Percentiles rank a stretch among this genome's conserved stretches.
These are phyloP conservation scores for Rickenella mellea DNA, from an alignment of 768 basidiomycete species.

Conservation along the genomic window DNA sequence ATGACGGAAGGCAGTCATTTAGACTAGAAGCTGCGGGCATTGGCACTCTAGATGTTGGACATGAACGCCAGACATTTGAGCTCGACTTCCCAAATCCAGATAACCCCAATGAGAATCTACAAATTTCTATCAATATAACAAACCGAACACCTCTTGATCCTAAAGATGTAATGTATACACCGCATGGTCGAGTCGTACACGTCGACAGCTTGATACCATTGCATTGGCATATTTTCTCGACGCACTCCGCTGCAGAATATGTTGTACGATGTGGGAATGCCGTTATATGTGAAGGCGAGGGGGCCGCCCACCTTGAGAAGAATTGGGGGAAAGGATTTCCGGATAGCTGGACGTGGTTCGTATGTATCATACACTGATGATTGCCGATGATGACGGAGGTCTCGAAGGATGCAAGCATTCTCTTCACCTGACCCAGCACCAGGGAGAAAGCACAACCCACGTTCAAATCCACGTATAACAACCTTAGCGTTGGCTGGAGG, in stretches of 20 bases:
- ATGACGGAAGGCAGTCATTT: not conserved
- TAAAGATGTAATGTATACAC: not conserved
- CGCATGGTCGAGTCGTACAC: not conserved
- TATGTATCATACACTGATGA: not conserved
- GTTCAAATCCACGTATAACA: too few relatives aligned
- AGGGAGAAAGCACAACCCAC: not conserved
- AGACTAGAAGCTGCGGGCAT: not conserved
- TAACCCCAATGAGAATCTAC: not conserved
- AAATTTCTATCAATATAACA: not conserved
- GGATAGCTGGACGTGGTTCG: slow-evolving; percentile 1
- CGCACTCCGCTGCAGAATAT: not conserved
- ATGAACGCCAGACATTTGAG: not conserved
- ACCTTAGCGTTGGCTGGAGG: too few relatives aligned
- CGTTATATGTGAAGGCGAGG: not conserved
- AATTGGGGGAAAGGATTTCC: slow-evolving; percentile 2
- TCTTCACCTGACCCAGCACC: not conserved
- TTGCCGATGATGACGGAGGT: not conserved
- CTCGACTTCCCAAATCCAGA: not conserved
- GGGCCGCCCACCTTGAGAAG: not conserved
- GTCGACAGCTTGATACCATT: not conserved
- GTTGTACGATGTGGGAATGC: not conserved
- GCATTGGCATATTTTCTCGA: slow-evolving; percentile 2
- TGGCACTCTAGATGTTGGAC: not conserved
- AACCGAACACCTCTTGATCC: not conserved
- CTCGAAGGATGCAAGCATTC: not conserved